Percentiles rank a stretch among this genome's conserved stretches.
Evolutionary conservation across 2,329 filamentous ascomycete genomes (phyloP).

Genomic region (Diaporthe eres): DNA sequence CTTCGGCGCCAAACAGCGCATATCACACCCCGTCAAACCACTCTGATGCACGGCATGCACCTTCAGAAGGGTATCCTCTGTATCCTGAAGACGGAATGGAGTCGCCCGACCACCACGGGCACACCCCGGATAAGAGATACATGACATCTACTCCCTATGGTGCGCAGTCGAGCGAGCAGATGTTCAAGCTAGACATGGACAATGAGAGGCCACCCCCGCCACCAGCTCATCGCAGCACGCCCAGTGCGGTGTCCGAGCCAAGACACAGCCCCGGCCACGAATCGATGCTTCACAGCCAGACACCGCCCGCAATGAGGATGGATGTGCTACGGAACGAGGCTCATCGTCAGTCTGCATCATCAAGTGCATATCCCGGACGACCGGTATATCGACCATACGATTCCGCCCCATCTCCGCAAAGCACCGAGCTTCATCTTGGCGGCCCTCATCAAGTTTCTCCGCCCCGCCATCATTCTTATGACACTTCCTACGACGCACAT

Average conservation of each 20-base stretch:
- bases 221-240: constrained; percentile 65
- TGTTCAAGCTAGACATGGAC: constrained; percentile 48
- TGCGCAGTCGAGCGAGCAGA: constrained; percentile 51
- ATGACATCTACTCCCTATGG: constrained; percentile 49
- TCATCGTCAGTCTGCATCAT: constrained; percentile 64
- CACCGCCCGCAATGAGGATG: constrained; percentile 66
- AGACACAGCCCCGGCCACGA: constrained; percentile 35
- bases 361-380: constrained; percentile 65
- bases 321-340: constrained; percentile 71
- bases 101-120: constrained; percentile 53
- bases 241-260: constrained; percentile 44
- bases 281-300: constrained; percentile 44
- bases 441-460: constrained; percentile 52
- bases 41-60: constrained; percentile 24
- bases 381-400: constrained; percentile 68
- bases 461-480: constrained; percentile 66
- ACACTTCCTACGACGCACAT: constrained; percentile 61
- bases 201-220: constrained; percentile 68
- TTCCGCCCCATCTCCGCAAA: constrained; percentile 55
- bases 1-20: constrained; percentile 49
- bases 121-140: constrained; percentile 51
- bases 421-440: constrained; percentile 52
- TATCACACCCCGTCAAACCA: constrained; percentile 43
- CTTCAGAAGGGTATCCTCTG: constrained; percentile 50
- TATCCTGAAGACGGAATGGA: constrained; percentile 56